Evolutionary conservation across 2,329 filamentous ascomycete species (phyloP).

Genomic region (Cadophora sp.): DNA sequence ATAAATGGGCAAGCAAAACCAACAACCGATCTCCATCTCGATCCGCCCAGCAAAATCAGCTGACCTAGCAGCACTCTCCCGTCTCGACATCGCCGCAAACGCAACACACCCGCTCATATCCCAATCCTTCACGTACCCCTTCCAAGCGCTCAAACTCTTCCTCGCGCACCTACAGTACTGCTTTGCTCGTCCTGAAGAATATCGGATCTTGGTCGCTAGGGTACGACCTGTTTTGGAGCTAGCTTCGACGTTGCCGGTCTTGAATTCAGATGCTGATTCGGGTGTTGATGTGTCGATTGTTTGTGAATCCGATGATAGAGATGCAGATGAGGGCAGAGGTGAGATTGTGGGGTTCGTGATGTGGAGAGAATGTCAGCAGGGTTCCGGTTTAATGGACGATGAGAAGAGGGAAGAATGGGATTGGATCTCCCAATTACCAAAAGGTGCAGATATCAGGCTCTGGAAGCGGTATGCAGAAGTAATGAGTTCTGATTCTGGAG

Average conservation of each 20-base stretch:
- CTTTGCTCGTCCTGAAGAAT: constrained; percentile 2
- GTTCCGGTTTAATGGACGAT: background rate
- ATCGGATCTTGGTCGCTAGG: constrained; percentile 13
- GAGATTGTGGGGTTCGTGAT: constrained; percentile 21
- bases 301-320: background rate
- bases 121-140: constrained; percentile 11
- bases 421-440: constrained; percentile 12
- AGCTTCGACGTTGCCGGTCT: too few species aligned
- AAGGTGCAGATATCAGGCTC: background rate
- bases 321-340: background rate
- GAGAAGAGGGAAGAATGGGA: constrained; percentile 10
- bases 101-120: constrained; percentile 17
- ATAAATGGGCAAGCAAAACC: background rate
- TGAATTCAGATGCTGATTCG: constrained; percentile 13
- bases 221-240: background rate
- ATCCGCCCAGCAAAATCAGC: constrained; percentile 10
- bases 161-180: constrained; percentile 11
- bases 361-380: constrained; percentile 4
- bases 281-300: background rate
- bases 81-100: constrained; percentile 19
- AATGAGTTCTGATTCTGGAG: background rate
- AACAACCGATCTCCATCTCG: too few species aligned
- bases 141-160: constrained; percentile 17
- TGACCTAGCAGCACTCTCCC: constrained; percentile 11
- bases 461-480: constrained; percentile 9